Percentiles rank a stretch among this genome's conserved stretches.
These are phyloP conservation scores for Barnettozyma siamensis DNA, from an alignment of 805 yeast species.

Conservation along the genomic window DNA sequence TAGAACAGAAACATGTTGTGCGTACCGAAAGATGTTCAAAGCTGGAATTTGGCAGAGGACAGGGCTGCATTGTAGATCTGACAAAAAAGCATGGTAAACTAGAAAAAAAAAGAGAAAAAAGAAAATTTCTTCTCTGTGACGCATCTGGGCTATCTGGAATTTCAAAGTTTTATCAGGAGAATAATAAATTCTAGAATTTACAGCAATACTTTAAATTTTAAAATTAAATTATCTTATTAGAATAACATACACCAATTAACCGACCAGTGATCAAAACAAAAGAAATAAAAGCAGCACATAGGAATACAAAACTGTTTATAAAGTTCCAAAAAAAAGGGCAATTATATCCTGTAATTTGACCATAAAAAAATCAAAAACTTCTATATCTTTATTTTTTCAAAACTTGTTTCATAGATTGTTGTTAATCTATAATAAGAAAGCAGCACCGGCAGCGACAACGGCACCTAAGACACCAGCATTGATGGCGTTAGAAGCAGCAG, in stretches of 20 bases:
- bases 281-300: constrained; percentile 5
- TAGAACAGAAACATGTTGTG: not conserved
- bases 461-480: constrained; percentile 79
- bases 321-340: not conserved
- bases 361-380: not conserved
- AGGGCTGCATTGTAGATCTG: not conserved
- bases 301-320: constrained; percentile 4
- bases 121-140: no score
- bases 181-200: not conserved
- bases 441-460: constrained; percentile 79
- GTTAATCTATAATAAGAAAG: constrained; percentile 37
- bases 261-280: constrained; percentile 1
- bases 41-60: not conserved
- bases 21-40: not conserved
- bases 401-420: constrained; percentile 1
- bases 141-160: no score
- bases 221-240: constrained; percentile 8
- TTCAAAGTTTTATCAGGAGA: no score
- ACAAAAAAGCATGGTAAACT: no score
- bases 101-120: no score
- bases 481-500: constrained; percentile 48
- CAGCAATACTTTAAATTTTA: not conserved
- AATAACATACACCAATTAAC: constrained; percentile 7
- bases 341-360: not conserved
- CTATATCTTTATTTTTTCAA: not conserved